Base-by-base conservation (phyloP, 345 rosid genomes). In the Noccaea caerulescens region DNA sequence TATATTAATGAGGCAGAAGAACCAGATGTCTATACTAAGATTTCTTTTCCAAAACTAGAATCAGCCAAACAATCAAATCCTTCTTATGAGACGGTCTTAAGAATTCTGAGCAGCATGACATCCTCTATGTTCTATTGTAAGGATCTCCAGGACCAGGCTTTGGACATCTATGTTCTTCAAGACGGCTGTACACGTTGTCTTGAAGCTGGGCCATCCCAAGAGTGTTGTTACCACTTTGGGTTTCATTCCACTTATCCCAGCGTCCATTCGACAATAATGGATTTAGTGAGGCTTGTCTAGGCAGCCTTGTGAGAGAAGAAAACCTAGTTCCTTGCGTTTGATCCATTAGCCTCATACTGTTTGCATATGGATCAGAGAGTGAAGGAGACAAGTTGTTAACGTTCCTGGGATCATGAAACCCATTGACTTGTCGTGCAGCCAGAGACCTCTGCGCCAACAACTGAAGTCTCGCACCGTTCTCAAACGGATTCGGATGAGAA, bases 171-270 rank as follows among this genome's bases (percentile, higher is more conserved):
- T 86, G 78, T 57, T 89, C 92, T 65, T 92, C 98, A 57, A 73
- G 88, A 20, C 86, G 81, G 45, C 37, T 39, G 68, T 81, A 82
- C 58, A 69, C 75, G 71, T 84, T 89, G 20, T 52, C 61, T 38
- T 84, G 82, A 27, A 83, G 79, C 78, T 88, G 86, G 10, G 88
- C 71, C 68, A 84, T 77, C 23, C 81, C 81, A 55, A 84, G 43
- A 68, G 58, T 60, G 55, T 82, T 84, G 65, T 27, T 27, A 27
- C 81, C 93, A 81, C 76, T 79, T 55, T 78, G 90, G n/a, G 82
- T 63, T 58, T 84, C 92, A 78, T 76, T 85, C 95, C 85, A 85
- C 45, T 87, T 84, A 81, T 87, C 86, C 95, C 92, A 90, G 62
- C 60, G 85, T 16, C 92, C 94, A 79, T 83, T 90, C 32, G 89